Evolutionary conservation across 2,329 filamentous ascomycete genomes (phyloP).

Genomic region (Drechslerella stenobrocha): DNA sequence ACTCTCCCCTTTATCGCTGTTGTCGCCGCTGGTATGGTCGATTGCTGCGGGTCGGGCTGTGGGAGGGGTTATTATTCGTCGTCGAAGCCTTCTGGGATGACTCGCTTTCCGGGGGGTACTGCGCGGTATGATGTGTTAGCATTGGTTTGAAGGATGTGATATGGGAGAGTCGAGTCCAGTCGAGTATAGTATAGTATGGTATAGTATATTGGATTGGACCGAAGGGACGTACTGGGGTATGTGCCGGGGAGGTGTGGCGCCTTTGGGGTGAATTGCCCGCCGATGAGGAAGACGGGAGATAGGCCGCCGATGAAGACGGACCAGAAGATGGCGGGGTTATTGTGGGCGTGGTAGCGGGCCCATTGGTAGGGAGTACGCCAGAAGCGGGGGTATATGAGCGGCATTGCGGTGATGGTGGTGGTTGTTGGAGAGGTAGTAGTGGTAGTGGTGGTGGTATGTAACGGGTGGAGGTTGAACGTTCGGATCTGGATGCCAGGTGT

Average conservation of each 20-base stretch:
- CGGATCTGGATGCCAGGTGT: neutral
- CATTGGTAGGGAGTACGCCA: conserved; percentile 81
- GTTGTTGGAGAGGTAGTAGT: neutral
- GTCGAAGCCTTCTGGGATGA: conserved; percentile 46
- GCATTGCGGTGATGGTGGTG: conserved; percentile 61
- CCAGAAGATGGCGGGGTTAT: conserved; percentile 90
- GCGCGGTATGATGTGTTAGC: conserved; percentile 10
- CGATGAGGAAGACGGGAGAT: conserved; percentile 71
- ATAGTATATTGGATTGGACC: neutral
- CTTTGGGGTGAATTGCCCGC: conserved; percentile 73
- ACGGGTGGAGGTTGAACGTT: conserved; percentile 1
- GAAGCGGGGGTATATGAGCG: conserved; percentile 70
- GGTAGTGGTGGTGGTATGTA: neutral
- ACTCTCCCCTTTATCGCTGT: too few species aligned
- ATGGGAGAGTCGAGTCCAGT: neutral
- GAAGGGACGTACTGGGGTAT: conserved; percentile 79
- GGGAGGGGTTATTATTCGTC: conserved; percentile 19
- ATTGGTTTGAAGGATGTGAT: neutral
- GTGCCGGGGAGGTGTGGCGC: conserved; percentile 77
- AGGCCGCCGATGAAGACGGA: conserved; percentile 72
- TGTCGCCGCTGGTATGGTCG: too few species aligned
- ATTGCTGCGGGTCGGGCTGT: too few species aligned
- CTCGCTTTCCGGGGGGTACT: conserved; percentile 39
- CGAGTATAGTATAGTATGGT: neutral
- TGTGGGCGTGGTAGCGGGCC: conserved; percentile 81